A percentile compares a stretch with the other conserved stretches of the same genome.
Evolutionary conservation across 176 grass and related monocot genomes (phyloP).

Genomic region (Olyra latifolia): DNA sequence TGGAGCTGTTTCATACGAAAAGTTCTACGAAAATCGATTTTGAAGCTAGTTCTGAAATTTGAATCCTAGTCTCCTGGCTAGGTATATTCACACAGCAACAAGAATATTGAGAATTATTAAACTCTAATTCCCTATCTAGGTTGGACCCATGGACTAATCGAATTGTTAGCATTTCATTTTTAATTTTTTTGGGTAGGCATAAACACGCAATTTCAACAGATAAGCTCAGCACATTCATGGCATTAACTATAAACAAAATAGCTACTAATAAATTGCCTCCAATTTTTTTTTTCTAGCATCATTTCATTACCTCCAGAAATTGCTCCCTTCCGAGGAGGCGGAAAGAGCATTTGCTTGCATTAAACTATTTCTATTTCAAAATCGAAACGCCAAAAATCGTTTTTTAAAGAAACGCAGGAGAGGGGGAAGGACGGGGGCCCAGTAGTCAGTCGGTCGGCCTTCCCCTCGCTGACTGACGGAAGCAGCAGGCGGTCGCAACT

Average conservation of each 20-base stretch:
- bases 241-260: neutral
- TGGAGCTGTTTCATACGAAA: no score
- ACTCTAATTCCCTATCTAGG: neutral
- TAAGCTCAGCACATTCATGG: neutral
- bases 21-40: no score
- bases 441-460: neutral
- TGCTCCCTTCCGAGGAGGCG: neutral
- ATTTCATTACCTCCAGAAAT: neutral
- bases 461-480: neutral
- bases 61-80: no score
- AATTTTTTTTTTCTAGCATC: neutral
- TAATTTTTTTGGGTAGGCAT: neutral
- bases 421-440: conserved; percentile 12
- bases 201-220: neutral
- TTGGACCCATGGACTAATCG: neutral
- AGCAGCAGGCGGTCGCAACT: no score
- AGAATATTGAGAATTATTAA: neutral
- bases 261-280: no score
- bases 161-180: neutral
- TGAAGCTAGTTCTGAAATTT: no score
- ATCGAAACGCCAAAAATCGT: neutral
- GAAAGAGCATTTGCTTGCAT: neutral
- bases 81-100: no score
- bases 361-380: conserved; percentile 4
- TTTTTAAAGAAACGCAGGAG: conserved; percentile 1